A percentile compares a stretch with the other conserved stretches of the same genome.
phyloP scores from a whole-genome alignment of 2,329 filamentous ascomycete species.

The Coniochaeta sp. region DNA sequence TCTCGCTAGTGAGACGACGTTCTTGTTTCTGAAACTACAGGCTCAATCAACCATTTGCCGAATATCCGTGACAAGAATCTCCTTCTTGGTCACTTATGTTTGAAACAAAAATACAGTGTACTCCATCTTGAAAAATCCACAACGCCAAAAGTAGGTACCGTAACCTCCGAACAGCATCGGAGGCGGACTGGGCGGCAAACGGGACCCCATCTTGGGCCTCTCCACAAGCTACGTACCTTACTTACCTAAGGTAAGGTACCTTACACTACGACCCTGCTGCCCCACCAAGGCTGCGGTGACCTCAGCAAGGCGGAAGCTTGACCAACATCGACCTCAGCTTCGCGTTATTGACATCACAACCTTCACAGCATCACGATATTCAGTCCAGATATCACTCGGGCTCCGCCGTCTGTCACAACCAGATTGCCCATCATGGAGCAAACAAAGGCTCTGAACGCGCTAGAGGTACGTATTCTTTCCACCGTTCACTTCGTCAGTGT shows the following conservation, averaged over 20 bases:
- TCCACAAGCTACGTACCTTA: no score
- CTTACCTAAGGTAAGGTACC: slow-evolving; percentile 3
- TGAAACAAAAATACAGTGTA: neutral
- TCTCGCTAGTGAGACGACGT: neutral
- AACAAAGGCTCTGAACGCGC: slow-evolving; percentile 55
- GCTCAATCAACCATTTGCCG: neutral
- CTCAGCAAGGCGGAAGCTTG: neutral
- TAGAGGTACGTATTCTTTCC: slow-evolving; percentile 48
- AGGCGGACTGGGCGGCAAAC: no score
- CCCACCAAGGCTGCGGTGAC: slow-evolving; percentile 8
- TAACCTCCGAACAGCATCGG: no score
- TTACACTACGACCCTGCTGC: no score
- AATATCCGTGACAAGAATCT: slow-evolving; percentile 5
- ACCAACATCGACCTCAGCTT: neutral
- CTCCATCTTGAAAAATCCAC: no score
- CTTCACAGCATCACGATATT: neutral
- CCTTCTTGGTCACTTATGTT: neutral
- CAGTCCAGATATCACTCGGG: no score
- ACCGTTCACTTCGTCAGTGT: no score
- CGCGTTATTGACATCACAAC: neutral
- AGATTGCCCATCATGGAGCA: slow-evolving; percentile 57
- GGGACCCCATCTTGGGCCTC: no score
- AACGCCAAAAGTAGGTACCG: no score
- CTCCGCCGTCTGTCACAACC: neutral
- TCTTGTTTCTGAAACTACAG: neutral